Base-by-base conservation (phyloP, 2,329 filamentous ascomycete genomes). In the Cladosporium sp. region DNA sequence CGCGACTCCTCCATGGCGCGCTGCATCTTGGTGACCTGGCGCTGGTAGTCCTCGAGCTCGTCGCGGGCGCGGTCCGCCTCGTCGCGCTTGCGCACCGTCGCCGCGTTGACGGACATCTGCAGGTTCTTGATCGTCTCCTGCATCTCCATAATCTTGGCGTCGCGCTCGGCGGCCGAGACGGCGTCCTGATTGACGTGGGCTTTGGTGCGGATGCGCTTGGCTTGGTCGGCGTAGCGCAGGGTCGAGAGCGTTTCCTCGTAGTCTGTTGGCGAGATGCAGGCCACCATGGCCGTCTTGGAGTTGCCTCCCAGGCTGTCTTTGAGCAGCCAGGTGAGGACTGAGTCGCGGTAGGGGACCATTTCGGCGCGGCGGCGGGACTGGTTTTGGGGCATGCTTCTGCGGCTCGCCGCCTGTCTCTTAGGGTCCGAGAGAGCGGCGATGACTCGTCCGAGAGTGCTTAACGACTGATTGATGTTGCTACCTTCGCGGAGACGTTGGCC, bases 261-360 rank as follows among this genome's bases (percentile, higher is more conserved):
- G 72, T 98, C 93, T 0, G 88, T 85, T 0, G 93, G 93, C 4
- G 90, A 86, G 61, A 98, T 95, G 68, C 93, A 97, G 8, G 93
- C 93, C 63, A 98, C 96, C 93, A 98, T 98, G 57, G 93, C 93
- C 9, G 93, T 98, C 72, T 97, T 98, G 66, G 86, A 92, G 77
- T 98, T 98, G 52, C 93, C 93, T 10, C 93, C 93, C 0, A 98
- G 77, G 1, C 88, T 95, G 70, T 98, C 93, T 69, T 97, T 97
- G 58, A 98, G 79, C 3, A 98, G 79, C 92, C 92, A 86, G 9
- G 83, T 86, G 32, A 86, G 71, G 41, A 86, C 83, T 1, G 89
- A 95, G 71, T 98, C 93, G 58, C 93, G 85, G 70, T 96, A 98
- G 4, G 93, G 93, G 2, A 98, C 86, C 6, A 90, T 82, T 28